Base-by-base conservation (phyloP, 139 green algal species). In the Mesotaenium endlicherianum region DNA sequence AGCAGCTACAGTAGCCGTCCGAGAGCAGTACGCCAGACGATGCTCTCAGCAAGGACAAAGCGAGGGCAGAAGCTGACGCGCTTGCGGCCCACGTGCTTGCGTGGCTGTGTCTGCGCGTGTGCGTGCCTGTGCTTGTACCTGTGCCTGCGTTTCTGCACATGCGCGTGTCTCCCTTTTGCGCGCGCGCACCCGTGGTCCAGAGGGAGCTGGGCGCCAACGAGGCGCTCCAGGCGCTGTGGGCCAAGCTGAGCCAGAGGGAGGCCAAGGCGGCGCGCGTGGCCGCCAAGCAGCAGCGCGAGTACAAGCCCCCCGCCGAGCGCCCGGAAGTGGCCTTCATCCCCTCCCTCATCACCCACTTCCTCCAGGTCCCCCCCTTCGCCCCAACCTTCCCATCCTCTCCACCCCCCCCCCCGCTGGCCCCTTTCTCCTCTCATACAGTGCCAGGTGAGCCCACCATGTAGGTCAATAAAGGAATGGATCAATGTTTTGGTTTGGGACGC, bases 211-310 rank as follows among this genome's bases (percentile, higher is more conserved):
- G 60, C 75, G 74, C 2, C 87, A 94, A 75, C 90, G 91, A 40
- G 69, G 59, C 91, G 60, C 91, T 98, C 42, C 90, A 88, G 40
- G 95, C 95, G 89, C 88, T 94, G 82, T 98, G 96, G 96, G 89
- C 88, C 59, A 82, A 90, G n/a, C 81, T 96, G 67, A 70, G 90
- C 6, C 95, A 95, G 80, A 95, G 95, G 43, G 93, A 97, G 72
- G 90, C 88, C 42, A 96, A 95, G 88, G 88, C 91, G 2, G 90
- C 91, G 1, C 88, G 53, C 11, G 43, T 69, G 34, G 77, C 50
- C 17, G 84, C 83, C 55, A 68, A 88, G n/a, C 31, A 3, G n/a
- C 30, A 30, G 38, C 30, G 41, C n/a, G n/a, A n/a, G n/a, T n/a
- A n/a, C n/a, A n/a, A n/a, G n/a, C 92, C 68, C 86, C 92, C 0